Base-by-base conservation (phyloP, 176 grass and related monocot genomes). In the Poa pratensis region DNA sequence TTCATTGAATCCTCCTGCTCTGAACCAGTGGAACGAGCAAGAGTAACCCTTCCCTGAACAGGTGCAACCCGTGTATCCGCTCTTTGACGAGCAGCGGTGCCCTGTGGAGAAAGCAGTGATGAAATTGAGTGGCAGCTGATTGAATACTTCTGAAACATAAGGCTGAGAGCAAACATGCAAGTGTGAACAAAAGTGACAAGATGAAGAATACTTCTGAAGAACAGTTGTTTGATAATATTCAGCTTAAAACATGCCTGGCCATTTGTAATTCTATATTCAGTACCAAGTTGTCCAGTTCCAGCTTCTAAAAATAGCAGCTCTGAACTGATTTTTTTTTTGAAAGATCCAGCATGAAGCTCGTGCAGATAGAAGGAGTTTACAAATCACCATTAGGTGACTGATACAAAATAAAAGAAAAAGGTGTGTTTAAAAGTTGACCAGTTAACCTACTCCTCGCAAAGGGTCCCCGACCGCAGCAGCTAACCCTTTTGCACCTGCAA, bases 21-120 rank as follows among this genome's bases (percentile, higher is more conserved):
- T 51, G 75, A 43, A 85, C 57, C 42, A n/a, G 59, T 13, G 64
- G 80, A 17, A 68, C 82, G 52, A 23, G 60, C 48, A 51, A 79
- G 61, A 81, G 72, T 55, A 83, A 76, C 42, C 83, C 84, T 93
- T 49, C 51, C 88, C 49, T 63, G 81, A 35, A 84, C 85, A 34
- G 91, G 85, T 35, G 92, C 74, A 49, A 97, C 82, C 1, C 92
- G 85, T 54, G 82, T 84, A 81, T 87, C 61, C 3, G 32, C 85
- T 90, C 85, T 90, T 84, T 85, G 91, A 84, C 82, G 89, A 73
- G 85, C 68, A 76, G 65, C 22, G 6, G 57, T 11, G 27, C 82
- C 82, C 94, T 97, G 87, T 65, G 79, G 72, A 66, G 37, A 54
- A 54, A 70, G 14, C 18, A n/a, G 20, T 80, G 84, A 77, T 65